A percentile compares a stretch with the other conserved stretches of the same genome.
Conservation (phyloP, 768 basidiomycete species). For the Botryobasidium botryosum region DNA sequence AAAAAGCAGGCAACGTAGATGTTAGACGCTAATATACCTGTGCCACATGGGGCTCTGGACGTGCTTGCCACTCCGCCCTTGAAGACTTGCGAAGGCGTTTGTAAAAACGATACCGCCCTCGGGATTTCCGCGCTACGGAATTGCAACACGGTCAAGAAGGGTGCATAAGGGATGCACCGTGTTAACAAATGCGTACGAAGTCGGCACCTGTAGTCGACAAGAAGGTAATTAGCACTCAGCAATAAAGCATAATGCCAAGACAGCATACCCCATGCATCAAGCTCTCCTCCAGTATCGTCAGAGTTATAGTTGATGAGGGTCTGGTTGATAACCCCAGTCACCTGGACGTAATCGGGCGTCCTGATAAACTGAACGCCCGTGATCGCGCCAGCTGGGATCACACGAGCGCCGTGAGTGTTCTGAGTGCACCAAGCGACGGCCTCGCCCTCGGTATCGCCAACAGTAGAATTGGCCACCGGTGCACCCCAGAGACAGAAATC, state of each 20-base stretch:
- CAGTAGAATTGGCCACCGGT: constrained; percentile 12
- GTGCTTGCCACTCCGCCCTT: too few species aligned
- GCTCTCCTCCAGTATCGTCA: constrained; percentile 27
- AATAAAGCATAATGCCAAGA: too few species aligned
- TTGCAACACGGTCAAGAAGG: neutral
- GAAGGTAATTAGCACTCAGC: too few species aligned
- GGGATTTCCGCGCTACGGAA: constrained; percentile 9
- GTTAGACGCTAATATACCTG: too few species aligned
- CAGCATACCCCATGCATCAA: too few species aligned
- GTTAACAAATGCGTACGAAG: too few species aligned
- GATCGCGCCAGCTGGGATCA: constrained; percentile 28
- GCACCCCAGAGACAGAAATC: constrained; percentile 17
- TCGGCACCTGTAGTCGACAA: too few species aligned
- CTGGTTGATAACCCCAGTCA: constrained; percentile 38
- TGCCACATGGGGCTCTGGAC: too few species aligned
- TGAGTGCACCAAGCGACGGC: constrained; percentile 25
- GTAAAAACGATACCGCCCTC: constrained; percentile 13
- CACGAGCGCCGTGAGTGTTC: constrained; percentile 11
- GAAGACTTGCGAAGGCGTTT: constrained; percentile 5
- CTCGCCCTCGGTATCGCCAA: constrained; percentile 22
- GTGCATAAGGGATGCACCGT: too few species aligned
- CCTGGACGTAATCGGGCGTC: constrained; percentile 59
- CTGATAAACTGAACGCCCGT: constrained; percentile 48
- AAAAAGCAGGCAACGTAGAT: too few species aligned
- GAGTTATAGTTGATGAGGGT: constrained; percentile 24